These are phyloP conservation scores for Boletus semigastroideus DNA, from an alignment of 1,284 basidiomycete species.

Conservation along the genomic window DNA sequence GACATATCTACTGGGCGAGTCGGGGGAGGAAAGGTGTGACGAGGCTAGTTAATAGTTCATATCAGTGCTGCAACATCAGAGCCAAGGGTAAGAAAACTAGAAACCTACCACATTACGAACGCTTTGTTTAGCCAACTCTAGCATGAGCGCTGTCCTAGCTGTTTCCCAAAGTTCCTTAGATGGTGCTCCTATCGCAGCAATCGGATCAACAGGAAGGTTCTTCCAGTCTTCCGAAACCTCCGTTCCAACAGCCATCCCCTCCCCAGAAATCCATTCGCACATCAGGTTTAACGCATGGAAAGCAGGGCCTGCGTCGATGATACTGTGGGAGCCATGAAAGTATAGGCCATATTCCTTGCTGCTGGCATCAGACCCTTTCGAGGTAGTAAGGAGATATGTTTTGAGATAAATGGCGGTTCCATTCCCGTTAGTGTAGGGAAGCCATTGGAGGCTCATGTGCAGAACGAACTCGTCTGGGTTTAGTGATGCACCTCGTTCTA, in stretches of 20 bases:
- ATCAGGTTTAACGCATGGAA: constrained; percentile 21
- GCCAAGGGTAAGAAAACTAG: no score
- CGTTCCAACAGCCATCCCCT: constrained; percentile 13
- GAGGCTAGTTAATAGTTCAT: constrained; percentile 6
- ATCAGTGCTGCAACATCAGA: neutral
- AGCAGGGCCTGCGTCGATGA: constrained; percentile 18
- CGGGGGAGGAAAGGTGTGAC: constrained; percentile 14
- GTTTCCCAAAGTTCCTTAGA: constrained; percentile 13
- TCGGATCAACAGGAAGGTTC: constrained; percentile 23
- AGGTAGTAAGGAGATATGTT: constrained; percentile 18
- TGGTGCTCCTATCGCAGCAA: constrained; percentile 18
- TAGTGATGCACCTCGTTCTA: constrained; percentile 18
- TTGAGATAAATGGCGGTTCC: constrained; percentile 9
- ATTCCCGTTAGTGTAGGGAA: constrained; percentile 14
- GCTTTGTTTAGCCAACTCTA: neutral
- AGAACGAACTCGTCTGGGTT: constrained; percentile 17
- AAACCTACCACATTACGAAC: constrained; percentile 13
- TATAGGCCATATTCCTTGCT: constrained; percentile 18
- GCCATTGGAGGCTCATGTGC: constrained; percentile 11
- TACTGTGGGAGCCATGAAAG: constrained; percentile 18
- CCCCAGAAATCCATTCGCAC: constrained; percentile 26
- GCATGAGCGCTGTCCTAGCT: constrained; percentile 8
- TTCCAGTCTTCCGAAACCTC: constrained; percentile 18
- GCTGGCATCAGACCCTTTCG: neutral
- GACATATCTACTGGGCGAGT: constrained; percentile 9